Evolutionary conservation across 1,284 basidiomycete species (phyloP), one percentile per base, ranked within the genome.

Genomic region (Tetrapyrgos nigripes): DNA sequence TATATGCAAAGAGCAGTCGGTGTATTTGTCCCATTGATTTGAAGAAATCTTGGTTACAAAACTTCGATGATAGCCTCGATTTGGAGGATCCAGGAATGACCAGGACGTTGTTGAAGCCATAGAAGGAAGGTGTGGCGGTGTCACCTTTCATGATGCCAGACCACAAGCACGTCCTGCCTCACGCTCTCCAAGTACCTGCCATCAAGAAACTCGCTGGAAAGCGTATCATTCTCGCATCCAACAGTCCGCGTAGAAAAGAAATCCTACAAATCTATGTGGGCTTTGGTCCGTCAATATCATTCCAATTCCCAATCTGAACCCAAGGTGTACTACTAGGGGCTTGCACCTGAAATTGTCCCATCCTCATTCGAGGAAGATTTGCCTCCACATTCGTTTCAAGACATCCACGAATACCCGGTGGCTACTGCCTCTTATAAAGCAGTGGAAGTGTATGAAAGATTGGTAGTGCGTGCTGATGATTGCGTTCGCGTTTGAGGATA

Each of bases 351-450:
- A 71, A 84, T 97, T 58, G 81, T 97, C 0, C 92, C 95, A 0
- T 97, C 95, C 2, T 92, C 83, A 0, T 98, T 98, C 64, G 83
- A 86, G 37, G 97, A 98, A 73, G 81, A 96, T 68, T 78, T 98
- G 14, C 80, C 86, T 0, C 79, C 91, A 50, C 76, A 76, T 19
- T 82, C 84, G 2, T 98, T 89, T 59, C 86, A 87, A 26, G 85
- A 93, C 62, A 82, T 92, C 17, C 92, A 94, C 59, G 94, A 97
- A 70, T 98, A 99, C 71, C 94, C 96, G 0, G 93, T 97, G 4
- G 89, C 96, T 8, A 98, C 96, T 0, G 94, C 94, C 2, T 88
- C 87, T 1, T 91, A 96, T 64, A 98, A 98, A 79, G 96, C 92
- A 0, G 85, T 95, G 8, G 93, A 97, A 68, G 95, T 97, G n/a